Conservation (phyloP, 1,284 basidiomycete genomes). For the Hemileia vastatrix region DNA sequence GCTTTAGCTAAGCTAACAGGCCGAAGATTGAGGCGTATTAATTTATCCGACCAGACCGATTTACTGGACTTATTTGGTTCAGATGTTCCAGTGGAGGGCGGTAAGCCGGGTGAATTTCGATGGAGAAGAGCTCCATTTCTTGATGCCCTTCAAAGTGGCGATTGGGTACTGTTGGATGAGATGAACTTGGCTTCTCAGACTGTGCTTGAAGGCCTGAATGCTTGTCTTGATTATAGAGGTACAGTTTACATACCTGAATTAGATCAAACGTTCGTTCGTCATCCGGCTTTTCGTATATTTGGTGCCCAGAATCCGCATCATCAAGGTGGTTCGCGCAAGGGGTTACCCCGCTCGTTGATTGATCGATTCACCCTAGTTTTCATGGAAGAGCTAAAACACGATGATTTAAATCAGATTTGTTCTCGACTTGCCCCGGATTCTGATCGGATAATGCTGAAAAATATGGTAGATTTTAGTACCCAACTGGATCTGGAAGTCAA, state of each 20-base stretch:
- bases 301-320: conserved; percentile 95
- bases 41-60: conserved; percentile 97
- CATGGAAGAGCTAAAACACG: conserved; percentile 69
- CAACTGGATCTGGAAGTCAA: conserved; percentile 63
- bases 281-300: conserved; percentile 89
- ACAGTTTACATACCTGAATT: conserved; percentile 92
- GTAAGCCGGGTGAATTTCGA: conserved; percentile 79
- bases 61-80: conserved; percentile 93
- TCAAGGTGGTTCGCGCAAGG: conserved; percentile 95
- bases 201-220: conserved; percentile 93
- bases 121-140: conserved; percentile 98
- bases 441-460: conserved; percentile 49
- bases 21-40: conserved; percentile 82
- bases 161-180: conserved; percentile 96
- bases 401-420: conserved; percentile 74
- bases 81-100: conserved; percentile 89
- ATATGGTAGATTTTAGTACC: conserved; percentile 79
- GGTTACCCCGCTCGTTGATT: conserved; percentile 90
- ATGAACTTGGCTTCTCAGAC: conserved; percentile 92
- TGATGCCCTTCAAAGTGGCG: conserved; percentile 78
- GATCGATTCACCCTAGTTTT: conserved; percentile 98
- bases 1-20: conserved; percentile 75
- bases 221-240: conserved; percentile 90
- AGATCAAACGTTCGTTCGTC: conserved; percentile 74
- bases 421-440: conserved; percentile 60